These are phyloP conservation scores for Saturnispora sekii DNA, from an alignment of 805 yeast genomes.

Conservation along the genomic window DNA sequence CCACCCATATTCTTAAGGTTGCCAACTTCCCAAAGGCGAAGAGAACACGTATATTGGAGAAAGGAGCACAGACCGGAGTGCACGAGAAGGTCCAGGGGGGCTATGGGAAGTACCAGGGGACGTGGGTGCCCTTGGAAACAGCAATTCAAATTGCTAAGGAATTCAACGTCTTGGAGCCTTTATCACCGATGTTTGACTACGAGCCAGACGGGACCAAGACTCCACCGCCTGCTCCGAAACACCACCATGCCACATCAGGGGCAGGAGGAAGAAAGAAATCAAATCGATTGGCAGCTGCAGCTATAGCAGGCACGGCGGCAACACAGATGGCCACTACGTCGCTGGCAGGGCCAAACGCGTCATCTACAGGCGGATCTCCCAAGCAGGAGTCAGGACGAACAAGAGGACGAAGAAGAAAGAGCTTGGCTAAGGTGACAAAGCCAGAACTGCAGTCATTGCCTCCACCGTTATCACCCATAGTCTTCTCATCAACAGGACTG, in stretches of 20 bases:
- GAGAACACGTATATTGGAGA: conserved; percentile 82
- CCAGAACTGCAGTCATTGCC: neutral
- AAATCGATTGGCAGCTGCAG: neutral
- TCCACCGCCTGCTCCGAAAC: conserved; percentile 56
- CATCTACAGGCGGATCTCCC: too few relatives aligned
- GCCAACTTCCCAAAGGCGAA: conserved; percentile 93
- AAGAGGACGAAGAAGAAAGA: neutral
- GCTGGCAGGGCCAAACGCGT: too few relatives aligned
- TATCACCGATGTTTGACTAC: conserved; percentile 60
- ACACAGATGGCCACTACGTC: neutral
- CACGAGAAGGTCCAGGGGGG: conserved; percentile 98
- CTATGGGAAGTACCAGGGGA: conserved; percentile 93
- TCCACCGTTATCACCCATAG: neutral
- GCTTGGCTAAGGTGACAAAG: neutral
- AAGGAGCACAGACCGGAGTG: conserved; percentile 80
- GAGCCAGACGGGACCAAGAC: conserved; percentile 36
- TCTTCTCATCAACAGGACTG: too few relatives aligned
- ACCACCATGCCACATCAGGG: conserved; percentile 51
- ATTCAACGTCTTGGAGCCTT: conserved; percentile 50
- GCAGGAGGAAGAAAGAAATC: conserved; percentile 24
- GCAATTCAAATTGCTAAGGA: conserved; percentile 63
- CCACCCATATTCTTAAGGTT: conserved; percentile 88
- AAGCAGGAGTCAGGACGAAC: neutral
- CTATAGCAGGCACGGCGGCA: neutral
- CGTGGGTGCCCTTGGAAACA: conserved; percentile 85